Conservation (phyloP, 2,329 filamentous ascomycete species). For the Exutisphaerella laricina region DNA sequence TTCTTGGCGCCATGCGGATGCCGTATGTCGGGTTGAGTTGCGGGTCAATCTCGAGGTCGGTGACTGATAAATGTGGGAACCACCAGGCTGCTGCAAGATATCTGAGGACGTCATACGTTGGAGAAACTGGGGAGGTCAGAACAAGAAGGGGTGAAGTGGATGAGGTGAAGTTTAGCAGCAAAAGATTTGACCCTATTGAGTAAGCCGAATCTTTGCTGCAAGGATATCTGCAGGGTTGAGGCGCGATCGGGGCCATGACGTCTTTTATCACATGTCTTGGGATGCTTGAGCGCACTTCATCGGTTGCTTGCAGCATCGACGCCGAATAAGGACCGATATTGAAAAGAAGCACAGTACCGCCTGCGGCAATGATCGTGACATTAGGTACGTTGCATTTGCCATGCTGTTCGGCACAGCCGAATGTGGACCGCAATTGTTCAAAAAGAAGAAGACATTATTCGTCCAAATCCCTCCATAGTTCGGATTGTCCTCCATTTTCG, state of each 20-base stretch:
- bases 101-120: constrained; percentile 1
- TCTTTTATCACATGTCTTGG: not conserved
- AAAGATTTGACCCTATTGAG: not conserved
- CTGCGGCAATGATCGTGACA: not conserved
- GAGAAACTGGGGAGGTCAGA: not conserved
- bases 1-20: not conserved
- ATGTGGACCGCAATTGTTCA: too few relatives aligned
- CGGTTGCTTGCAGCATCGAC: not conserved
- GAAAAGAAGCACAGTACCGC: too few relatives aligned
- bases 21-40: not conserved
- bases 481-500: too few relatives aligned
- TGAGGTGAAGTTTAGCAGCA: not conserved
- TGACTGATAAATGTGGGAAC: not conserved
- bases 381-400: not conserved
- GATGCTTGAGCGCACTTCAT: not conserved
- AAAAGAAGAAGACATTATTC: too few relatives aligned
- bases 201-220: not conserved
- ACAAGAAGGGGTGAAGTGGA: not conserved
- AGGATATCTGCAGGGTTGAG: not conserved
- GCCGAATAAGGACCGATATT: constrained; percentile 1
- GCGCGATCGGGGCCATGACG: not conserved
- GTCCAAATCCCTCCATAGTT: too few relatives aligned
- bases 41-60: not conserved
- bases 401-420: constrained; percentile 1
- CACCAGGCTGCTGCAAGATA: not conserved